Base-by-base conservation (phyloP, 148 eudicot species). In the Gaultheria prostrata region DNA sequence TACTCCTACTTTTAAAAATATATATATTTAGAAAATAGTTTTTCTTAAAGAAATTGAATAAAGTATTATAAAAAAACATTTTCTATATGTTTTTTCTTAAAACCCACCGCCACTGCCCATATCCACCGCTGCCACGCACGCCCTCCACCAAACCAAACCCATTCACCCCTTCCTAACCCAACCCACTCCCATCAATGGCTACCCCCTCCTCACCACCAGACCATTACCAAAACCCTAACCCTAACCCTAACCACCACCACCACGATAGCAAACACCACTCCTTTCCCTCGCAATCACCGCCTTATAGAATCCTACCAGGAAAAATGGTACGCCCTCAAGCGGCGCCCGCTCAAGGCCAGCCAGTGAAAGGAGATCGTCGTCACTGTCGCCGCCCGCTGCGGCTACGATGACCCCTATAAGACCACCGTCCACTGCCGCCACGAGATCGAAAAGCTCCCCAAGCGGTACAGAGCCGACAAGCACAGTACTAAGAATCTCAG, bases 381-480 rank as follows among this genome's bases (percentile, higher is more conserved):
- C 83, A 85, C 95, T 78, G 88, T 93, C 80, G 92, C 94, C 70
- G 91, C 89, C 63, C 94, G 89, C 51, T 90, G 93, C 87, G 86
- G 89, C 81, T 84, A 72, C 85, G 87, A 88, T 48, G 88, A 86
- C 1, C 93, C 92, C 71, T 79, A 92, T 28, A 94, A 93, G 32
- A 82, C 97, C 82, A 84, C 93, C 71, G 89, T 89, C 43, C 98
- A 94, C 56, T 94, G 98, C 86, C 94, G 96, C 86, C 98, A 94
- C 85, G 93, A 94, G 87, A 89, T 94, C 63, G 98, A 94, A 85
- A 94, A 94, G 76, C 94, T 94, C 77, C 91, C 96, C 8, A 93
- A 94, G 76, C 89, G 98, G 0, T 93, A 87, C 72, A 89, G 94
- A 2, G 86, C 92, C 32, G 98, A 93, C 78, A 86, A 88, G 65